Evolutionary conservation across 1,284 basidiomycete genomes (phyloP), one percentile per base, ranked within the genome.

Genomic region (Ustilago tritici): DNA sequence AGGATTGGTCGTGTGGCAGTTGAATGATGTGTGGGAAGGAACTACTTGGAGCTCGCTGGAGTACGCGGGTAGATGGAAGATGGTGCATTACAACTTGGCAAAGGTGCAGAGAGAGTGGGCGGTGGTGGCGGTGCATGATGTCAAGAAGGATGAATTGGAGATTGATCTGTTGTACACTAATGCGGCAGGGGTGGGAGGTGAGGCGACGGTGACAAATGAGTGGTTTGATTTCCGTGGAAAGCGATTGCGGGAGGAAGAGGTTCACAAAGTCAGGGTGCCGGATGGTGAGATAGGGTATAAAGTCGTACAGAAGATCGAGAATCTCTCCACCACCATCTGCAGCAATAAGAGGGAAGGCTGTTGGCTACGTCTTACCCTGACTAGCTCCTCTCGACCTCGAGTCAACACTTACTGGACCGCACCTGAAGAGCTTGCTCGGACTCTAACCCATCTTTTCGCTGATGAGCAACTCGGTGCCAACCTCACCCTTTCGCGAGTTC

Each of bases 11-110:
- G 89, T 91, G 12, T 91, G 90, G 90, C 90, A 91, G 83, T 87
- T 91, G 61, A 91, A 91, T 78, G 91, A 91, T 81, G 90, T 91
- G 55, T 91, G 91, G 90, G 90, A 91, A 81, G 90, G 89, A 31
- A 88, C 89, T 32, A 89, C 88, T 76, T 91, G 90, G 90, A 88
- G 89, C 7, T 87, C 88, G 40, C 88, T 91, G 77, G 90, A 91
- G 79, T 90, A 90, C 76, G 90, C 89, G 3, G 90, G 90, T 2
- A 82, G 90, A 38, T 91, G 90, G 91, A 91, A 91, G 84, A 89
- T 90, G 4, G 4, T 61, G 32, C 72, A 76, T 14, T 91, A 91
- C 76, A 88, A 87, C 5, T 82, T 90, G 70, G 85, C 88, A 8
- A 85, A 83, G 23, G 87, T 88, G 7, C 91, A 89, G 81, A 86